Evolutionary conservation across 2,329 filamentous ascomycete species (phyloP).

Genomic region (Alternaria gaisen): DNA sequence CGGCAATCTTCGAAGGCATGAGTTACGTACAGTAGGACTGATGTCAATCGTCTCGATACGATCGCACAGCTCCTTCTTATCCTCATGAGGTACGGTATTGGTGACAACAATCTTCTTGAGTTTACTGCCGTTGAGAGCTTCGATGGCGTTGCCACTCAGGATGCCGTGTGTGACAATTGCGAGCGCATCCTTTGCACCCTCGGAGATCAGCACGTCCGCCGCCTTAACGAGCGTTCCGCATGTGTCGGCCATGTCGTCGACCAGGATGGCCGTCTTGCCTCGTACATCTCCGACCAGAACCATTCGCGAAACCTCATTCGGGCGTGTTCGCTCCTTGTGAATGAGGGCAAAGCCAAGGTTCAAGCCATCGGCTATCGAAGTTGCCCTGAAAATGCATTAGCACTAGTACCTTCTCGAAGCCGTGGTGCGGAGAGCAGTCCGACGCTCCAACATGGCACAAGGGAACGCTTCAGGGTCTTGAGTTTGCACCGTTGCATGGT

Average conservation of each 20-base stretch:
- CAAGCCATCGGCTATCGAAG: constrained; percentile 89
- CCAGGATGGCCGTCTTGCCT: constrained; percentile 91
- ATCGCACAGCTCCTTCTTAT: constrained; percentile 80
- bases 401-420: constrained; percentile 1
- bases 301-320: constrained; percentile 91
- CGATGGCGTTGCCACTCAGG: constrained; percentile 85
- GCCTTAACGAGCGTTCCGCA: constrained; percentile 90
- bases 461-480: background rate
- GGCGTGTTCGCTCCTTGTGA: constrained; percentile 93
- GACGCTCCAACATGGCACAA: constrained; percentile 4
- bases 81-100: constrained; percentile 83
- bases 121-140: constrained; percentile 81
- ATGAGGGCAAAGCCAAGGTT: constrained; percentile 93
- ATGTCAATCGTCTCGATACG: constrained; percentile 93
- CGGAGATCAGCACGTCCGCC: constrained; percentile 79
- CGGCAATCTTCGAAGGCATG: background rate
- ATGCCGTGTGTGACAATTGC: constrained; percentile 97
- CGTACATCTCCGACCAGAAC: constrained; percentile 94
- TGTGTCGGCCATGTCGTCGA: constrained; percentile 98
- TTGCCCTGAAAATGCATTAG: constrained; percentile 66
- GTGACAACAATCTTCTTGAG: constrained; percentile 85
- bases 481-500: constrained; percentile 1
- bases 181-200: constrained; percentile 86
- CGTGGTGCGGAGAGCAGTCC: constrained; percentile 5
- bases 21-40: constrained; percentile 70